Percentiles rank a stretch among this genome's conserved stretches.
phyloP scores from a whole-genome alignment of 73 alveolate genomes.

The Tetrahymena borealis region DNA sequence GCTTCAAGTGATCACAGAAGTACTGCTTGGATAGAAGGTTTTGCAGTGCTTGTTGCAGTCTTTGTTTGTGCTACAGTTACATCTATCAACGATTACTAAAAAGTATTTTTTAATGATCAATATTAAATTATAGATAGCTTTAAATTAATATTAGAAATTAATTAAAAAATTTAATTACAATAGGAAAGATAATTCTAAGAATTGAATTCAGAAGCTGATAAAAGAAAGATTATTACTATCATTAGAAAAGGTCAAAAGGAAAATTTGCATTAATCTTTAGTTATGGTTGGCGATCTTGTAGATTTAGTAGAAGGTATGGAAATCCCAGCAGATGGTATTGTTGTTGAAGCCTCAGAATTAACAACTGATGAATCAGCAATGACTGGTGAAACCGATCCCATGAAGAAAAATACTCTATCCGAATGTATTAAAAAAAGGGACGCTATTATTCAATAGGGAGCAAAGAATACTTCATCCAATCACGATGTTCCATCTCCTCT shows the following conservation, averaged over 20 bases:
- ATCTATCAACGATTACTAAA: conserved; percentile 62
- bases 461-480: conserved; percentile 5
- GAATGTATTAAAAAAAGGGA: conserved; percentile 43
- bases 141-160: background rate
- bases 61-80: conserved; percentile 60
- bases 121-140: conserved; percentile 15
- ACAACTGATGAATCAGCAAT: conserved; percentile 73
- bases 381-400: conserved; percentile 72
- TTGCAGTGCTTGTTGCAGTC: conserved; percentile 61
- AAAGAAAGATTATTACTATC: conserved; percentile 40
- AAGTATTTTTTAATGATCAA: too few relatives aligned
- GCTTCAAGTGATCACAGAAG: conserved; percentile 18
- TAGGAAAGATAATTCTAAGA: conserved; percentile 63
- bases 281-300: conserved; percentile 72
- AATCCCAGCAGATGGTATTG: conserved; percentile 69
- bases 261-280: conserved; percentile 44
- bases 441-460: conserved; percentile 8
- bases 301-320: conserved; percentile 64
- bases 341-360: conserved; percentile 45
- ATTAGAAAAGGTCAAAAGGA: conserved; percentile 53
- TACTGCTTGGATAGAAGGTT: conserved; percentile 68
- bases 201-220: conserved; percentile 21
- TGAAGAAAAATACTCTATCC: conserved; percentile 43
- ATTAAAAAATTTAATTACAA: conserved; percentile 60
- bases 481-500: conserved; percentile 73